These are phyloP conservation scores for Leucosporidium scottii DNA, from an alignment of 768 basidiomycete genomes.

Conservation along the genomic window DNA sequence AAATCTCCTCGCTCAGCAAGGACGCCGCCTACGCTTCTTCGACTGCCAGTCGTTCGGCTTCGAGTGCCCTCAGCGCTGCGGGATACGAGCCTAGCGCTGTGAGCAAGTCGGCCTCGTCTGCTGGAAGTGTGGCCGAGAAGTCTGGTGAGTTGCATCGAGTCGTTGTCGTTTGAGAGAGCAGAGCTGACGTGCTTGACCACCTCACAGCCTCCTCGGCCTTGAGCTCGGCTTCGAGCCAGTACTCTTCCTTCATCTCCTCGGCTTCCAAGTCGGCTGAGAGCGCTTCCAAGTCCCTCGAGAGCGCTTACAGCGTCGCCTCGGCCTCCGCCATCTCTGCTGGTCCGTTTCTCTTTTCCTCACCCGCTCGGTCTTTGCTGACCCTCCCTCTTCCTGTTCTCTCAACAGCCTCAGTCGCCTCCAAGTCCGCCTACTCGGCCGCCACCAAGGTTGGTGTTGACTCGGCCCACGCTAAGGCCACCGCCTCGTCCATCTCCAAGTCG, in stretches of 20 bases:
- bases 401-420: not conserved
- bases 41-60: conserved; percentile 7
- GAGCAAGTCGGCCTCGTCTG: conserved; percentile 30
- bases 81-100: conserved; percentile 27
- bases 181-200: not conserved
- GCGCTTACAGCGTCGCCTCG: conserved; percentile 7
- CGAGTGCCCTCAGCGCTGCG: conserved; percentile 9
- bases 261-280: conserved; percentile 17
- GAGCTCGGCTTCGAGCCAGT: conserved; percentile 18
- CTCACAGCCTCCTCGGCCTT: conserved; percentile 25
- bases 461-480: not conserved
- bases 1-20: too few species aligned
- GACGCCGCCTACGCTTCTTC: too few species aligned
- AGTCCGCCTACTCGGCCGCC: conserved; percentile 4
- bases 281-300: conserved; percentile 24
- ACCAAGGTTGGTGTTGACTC: conserved; percentile 10
- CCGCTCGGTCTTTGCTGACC: not conserved
- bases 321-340: not conserved
- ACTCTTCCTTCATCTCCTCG: conserved; percentile 5
- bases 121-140: conserved; percentile 20
- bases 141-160: not conserved
- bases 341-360: not conserved
- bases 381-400: not conserved
- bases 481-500: not conserved
- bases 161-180: too few species aligned